Evolutionary conservation across 257 asterid species (phyloP), one percentile per base, ranked within the genome.

Genomic region (Rauvolfia tetraphylla): DNA sequence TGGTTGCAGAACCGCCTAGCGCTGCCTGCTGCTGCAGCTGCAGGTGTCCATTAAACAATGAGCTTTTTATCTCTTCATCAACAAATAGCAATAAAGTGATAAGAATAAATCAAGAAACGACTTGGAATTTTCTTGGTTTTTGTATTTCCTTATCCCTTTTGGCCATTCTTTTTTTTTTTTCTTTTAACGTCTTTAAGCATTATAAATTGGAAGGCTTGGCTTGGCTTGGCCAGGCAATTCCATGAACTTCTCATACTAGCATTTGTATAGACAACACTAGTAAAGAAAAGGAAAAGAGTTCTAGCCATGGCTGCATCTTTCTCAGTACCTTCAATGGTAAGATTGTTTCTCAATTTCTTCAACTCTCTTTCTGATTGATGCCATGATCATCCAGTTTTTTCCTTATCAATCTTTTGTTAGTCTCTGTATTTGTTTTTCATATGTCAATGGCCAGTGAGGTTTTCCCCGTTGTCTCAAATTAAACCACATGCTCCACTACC

Each of bases 261-360:
- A 72, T 15, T 75, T 87, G 81, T 78, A 83, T 57, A 79, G 66
- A 44, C 23, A 61, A 66, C 56, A 73, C 46, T 65, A 15, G 57
- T 41, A n/a, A 11, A 76, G 5, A 14, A 20, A 73, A 11, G 63
- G 49, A 34, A 15, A 42, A 7, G 88, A 89, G 91, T 89, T 90
- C 88, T 86, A 71, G 73, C 89, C 96, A 93, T 93, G 98, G 91
- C 96, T 88, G 83, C 97, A 86, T 87, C 97, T 48, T 91, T 89
- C 87, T 88, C 97, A 34, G 94, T 80, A 17, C 97, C 97, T 85
- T 92, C 97, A 63, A 90, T 94, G 98, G 97, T 91, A 67, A 83
- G 80, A 51, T 3, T 33, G 68, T 57, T 54, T 34, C 54, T 46
- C 23, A 13, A 4, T 38, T 34, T 58, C 23, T 36, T 53, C 7